phyloP scores from a whole-genome alignment of 768 basidiomycete species.

The Kwoniella pini region DNA sequence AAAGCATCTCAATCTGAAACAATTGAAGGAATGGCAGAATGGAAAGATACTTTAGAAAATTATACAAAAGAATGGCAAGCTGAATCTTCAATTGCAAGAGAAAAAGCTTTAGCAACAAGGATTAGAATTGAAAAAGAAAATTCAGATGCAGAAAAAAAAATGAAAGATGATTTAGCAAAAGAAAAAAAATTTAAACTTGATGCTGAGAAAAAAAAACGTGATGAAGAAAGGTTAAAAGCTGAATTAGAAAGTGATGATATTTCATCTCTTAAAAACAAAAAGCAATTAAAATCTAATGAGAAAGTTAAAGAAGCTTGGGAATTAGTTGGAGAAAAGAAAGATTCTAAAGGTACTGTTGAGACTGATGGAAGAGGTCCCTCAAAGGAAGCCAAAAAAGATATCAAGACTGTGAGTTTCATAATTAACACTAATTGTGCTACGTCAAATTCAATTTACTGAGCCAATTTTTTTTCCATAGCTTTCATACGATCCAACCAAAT shows the following conservation, averaged over 20 bases:
- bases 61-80: conserved; percentile 36
- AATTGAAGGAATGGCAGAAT: conserved; percentile 38
- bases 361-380: conserved; percentile 30
- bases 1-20: conserved; percentile 20
- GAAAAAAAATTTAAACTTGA: conserved; percentile 29
- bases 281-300: conserved; percentile 21
- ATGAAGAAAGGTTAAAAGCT: conserved; percentile 27
- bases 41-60: conserved; percentile 41
- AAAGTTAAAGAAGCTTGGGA: conserved; percentile 54
- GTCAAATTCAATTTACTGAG: too few relatives aligned
- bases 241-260: conserved; percentile 29
- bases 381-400: too few relatives aligned
- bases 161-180: conserved; percentile 17
- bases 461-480: too few relatives aligned
- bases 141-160: conserved; percentile 19
- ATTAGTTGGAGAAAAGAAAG: conserved; percentile 36
- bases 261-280: conserved; percentile 4
- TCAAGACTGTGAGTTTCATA: too few relatives aligned
- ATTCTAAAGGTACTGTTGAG: conserved; percentile 7
- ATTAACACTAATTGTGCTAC: too few relatives aligned
- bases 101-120: conserved; percentile 41
- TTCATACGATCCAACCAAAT: conserved; percentile 45
- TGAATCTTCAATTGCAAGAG: conserved; percentile 45
- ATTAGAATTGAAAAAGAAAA: conserved; percentile 40
- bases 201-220: conserved; percentile 20